A percentile compares a stretch with the other conserved stretches of the same genome.
These are phyloP conservation scores for Viola pubescens DNA, from an alignment of 441 rosid species.

Conservation along the genomic window DNA sequence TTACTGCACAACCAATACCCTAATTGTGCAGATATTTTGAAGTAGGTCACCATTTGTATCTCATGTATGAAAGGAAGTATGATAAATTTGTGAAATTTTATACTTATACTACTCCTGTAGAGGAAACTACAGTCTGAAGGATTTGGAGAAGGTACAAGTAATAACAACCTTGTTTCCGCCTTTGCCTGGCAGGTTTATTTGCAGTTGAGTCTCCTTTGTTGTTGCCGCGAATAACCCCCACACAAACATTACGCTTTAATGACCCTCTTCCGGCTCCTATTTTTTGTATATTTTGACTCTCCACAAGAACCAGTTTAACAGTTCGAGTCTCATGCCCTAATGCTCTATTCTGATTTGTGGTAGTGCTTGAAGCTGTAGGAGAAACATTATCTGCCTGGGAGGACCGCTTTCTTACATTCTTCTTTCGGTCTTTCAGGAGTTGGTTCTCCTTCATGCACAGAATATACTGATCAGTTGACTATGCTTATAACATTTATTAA, in stretches of 20 bases:
- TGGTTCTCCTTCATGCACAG: constrained; percentile 74
- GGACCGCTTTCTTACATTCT: constrained; percentile 63
- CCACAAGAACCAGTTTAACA: constrained; percentile 65
- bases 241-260: constrained; percentile 49
- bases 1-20: too few relatives aligned
- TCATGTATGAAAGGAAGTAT: too few relatives aligned
- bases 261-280: constrained; percentile 68
- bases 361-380: constrained; percentile 42
- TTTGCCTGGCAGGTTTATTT: constrained; percentile 65
- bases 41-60: too few relatives aligned
- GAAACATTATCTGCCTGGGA: constrained; percentile 62
- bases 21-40: too few relatives aligned
- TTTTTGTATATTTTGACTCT: constrained; percentile 71
- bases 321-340: constrained; percentile 56
- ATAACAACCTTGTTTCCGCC: constrained; percentile 65
- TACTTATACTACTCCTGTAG: too few relatives aligned
- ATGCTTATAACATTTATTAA: constrained; percentile 16
- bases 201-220: constrained; percentile 50
- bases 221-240: constrained; percentile 46
- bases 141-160: not conserved
- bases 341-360: constrained; percentile 54
- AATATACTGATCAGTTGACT: constrained; percentile 23
- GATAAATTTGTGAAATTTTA: too few relatives aligned
- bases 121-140: not conserved
- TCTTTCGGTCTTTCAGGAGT: constrained; percentile 89